Evolutionary conservation across 2,329 filamentous ascomycete genomes (phyloP).

Genomic region (Sclerotinia minor): DNA sequence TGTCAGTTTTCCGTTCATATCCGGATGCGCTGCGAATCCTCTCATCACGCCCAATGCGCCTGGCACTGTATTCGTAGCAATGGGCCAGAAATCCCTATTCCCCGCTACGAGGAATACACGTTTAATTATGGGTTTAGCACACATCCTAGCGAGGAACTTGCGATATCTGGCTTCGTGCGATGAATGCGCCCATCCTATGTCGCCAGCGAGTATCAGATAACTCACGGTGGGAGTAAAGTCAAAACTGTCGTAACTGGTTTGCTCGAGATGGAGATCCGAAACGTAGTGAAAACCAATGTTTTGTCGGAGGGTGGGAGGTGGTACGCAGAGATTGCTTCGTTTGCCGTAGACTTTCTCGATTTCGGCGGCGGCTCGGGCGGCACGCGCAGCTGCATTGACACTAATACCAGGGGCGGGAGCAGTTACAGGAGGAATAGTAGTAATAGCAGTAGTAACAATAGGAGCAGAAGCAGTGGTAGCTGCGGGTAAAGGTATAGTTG

Average conservation of each 20-base stretch:
- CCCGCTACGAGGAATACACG: constrained; percentile 12
- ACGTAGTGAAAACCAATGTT: constrained; percentile 11
- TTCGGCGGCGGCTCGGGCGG: neutral
- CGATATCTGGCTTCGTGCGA: neutral
- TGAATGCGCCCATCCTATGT: neutral
- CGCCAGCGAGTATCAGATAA: constrained; percentile 7
- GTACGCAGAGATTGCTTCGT: neutral
- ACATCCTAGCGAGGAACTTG: constrained; percentile 3
- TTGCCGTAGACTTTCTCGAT: neutral
- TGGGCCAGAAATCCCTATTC: constrained; percentile 8
- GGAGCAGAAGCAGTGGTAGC: too few relatives aligned
- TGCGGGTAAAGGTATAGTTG: too few relatives aligned
- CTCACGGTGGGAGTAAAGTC: neutral
- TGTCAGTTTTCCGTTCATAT: neutral
- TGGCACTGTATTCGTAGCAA: neutral
- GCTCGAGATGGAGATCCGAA: constrained; percentile 19
- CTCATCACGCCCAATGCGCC: neutral
- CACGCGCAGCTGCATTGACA: neutral
- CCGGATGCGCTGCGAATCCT: neutral
- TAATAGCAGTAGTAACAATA: neutral
- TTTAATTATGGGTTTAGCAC: constrained; percentile 3
- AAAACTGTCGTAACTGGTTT: neutral
- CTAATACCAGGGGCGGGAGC: neutral
- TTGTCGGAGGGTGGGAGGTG: neutral
- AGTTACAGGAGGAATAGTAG: too few relatives aligned